A percentile compares a stretch with the other conserved stretches of the same genome.
phyloP scores from a whole-genome alignment of 116 monocot genomes.

The Dioscorea cayenensis region DNA sequence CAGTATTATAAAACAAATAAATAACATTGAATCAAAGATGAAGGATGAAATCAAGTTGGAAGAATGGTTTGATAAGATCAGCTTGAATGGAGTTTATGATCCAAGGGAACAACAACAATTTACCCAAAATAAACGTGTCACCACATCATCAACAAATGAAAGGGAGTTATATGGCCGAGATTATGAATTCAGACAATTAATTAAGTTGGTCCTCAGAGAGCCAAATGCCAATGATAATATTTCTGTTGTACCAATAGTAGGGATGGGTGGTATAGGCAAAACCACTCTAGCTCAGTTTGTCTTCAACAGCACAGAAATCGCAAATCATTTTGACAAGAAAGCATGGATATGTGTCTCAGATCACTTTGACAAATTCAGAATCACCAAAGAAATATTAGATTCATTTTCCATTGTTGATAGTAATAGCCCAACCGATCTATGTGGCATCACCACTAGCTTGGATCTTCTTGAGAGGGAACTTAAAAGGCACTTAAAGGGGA shows the following conservation, averaged over 20 bases:
- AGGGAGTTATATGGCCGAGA: too few species aligned
- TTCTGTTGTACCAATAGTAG: constrained; percentile 3
- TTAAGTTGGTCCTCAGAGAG: too few species aligned
- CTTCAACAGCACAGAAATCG: not conserved
- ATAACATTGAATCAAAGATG: too few species aligned
- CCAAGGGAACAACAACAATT: too few species aligned
- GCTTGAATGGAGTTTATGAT: too few species aligned
- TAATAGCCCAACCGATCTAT: too few species aligned
- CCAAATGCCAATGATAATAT: not conserved
- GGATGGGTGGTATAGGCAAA: constrained; percentile 12
- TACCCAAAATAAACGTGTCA: too few species aligned
- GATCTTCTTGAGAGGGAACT: not conserved
- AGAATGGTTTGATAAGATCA: too few species aligned
- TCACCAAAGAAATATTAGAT: constrained; percentile 14
- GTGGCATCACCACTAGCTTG: not conserved
- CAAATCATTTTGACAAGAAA: not conserved
- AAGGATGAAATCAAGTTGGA: too few species aligned
- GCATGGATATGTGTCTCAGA: constrained; percentile 10
- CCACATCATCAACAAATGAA: too few species aligned
- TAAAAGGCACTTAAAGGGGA: constrained; percentile 8
- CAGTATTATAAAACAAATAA: too few species aligned
- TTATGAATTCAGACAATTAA: too few species aligned
- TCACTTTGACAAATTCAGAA: constrained; percentile 11
- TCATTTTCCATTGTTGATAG: not conserved
- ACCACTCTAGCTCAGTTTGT: constrained; percentile 7